These are phyloP conservation scores for Pichia cactophila DNA, from an alignment of 1,139 yeast genomes.

Conservation along the genomic window DNA sequence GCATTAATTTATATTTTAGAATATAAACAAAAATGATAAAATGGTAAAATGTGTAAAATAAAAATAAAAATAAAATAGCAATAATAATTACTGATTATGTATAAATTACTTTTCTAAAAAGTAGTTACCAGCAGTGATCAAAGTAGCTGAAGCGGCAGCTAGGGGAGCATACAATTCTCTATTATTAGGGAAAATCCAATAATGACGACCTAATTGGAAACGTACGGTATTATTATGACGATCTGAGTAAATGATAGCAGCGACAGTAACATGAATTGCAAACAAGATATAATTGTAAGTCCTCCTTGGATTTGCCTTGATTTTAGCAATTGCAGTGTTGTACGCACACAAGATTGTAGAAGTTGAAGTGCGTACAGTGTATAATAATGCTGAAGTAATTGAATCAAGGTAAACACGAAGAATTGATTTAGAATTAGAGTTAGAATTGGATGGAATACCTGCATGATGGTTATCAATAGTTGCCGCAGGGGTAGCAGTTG, in stretches of 20 bases:
- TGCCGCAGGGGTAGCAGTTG: too few relatives aligned
- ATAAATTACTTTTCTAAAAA: background rate
- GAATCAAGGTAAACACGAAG: background rate
- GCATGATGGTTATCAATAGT: too few relatives aligned
- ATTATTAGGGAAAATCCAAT: background rate
- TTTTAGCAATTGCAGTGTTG: background rate
- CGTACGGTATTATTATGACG: background rate
- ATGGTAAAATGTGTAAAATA: too few relatives aligned
- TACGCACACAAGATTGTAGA: background rate
- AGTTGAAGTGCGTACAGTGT: background rate
- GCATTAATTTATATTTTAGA: too few relatives aligned
- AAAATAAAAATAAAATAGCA: too few relatives aligned
- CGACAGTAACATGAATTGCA: background rate
- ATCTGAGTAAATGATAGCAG: background rate
- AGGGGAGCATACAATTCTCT: background rate
- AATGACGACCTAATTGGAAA: background rate
- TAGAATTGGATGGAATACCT: background rate
- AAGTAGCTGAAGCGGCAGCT: background rate
- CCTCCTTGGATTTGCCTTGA: background rate
- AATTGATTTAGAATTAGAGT: background rate
- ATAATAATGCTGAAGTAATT: background rate
- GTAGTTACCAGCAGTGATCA: background rate
- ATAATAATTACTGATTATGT: too few relatives aligned
- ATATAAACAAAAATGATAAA: background rate
- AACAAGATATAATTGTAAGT: background rate